These are phyloP conservation scores for Salvia hispanica DNA, from an alignment of 257 asterid species.

Conservation along the genomic window DNA sequence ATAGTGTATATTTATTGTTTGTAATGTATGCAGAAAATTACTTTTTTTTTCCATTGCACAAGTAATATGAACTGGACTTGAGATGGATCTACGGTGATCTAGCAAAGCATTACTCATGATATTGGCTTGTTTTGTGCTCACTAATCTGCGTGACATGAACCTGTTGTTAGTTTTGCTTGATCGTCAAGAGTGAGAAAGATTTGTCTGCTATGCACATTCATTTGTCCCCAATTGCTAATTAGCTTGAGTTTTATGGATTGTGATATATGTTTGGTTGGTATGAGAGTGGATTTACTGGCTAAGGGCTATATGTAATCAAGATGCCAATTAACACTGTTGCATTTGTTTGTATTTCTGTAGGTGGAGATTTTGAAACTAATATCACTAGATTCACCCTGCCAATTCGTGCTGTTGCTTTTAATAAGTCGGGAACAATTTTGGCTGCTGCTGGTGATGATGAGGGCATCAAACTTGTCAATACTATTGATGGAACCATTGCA, in stretches of 20 bases:
- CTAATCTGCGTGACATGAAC: not conserved
- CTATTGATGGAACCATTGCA: slow-evolving; percentile 88
- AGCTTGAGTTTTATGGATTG: slow-evolving; percentile 1
- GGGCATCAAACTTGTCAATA: slow-evolving; percentile 88
- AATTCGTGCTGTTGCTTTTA: slow-evolving; percentile 81
- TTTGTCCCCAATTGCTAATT: not conserved
- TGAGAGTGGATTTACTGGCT: not conserved
- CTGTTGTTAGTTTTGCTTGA: slow-evolving; percentile 14
- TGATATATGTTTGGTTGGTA: not conserved
- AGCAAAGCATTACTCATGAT: not conserved
- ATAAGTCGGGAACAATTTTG: slow-evolving; percentile 81
- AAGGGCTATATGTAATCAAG: not conserved
- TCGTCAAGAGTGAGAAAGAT: not conserved
- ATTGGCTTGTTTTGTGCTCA: slow-evolving; percentile 1
- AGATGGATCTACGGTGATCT: not conserved
- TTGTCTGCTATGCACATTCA: slow-evolving; percentile 7
- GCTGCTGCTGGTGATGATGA: slow-evolving; percentile 99
- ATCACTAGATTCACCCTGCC: slow-evolving; percentile 95
- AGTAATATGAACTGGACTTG: slow-evolving; percentile 16
- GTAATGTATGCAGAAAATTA: not conserved
- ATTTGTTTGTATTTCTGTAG: slow-evolving; percentile 39
- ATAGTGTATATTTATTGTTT: not conserved
- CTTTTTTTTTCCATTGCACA: slow-evolving; percentile 2
- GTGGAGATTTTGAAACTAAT: slow-evolving; percentile 92
- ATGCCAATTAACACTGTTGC: not conserved